Evolutionary conservation across 1,139 yeast genomes (phyloP), one percentile per base, ranked within the genome.

Genomic region (Pichia inconspicua): DNA sequence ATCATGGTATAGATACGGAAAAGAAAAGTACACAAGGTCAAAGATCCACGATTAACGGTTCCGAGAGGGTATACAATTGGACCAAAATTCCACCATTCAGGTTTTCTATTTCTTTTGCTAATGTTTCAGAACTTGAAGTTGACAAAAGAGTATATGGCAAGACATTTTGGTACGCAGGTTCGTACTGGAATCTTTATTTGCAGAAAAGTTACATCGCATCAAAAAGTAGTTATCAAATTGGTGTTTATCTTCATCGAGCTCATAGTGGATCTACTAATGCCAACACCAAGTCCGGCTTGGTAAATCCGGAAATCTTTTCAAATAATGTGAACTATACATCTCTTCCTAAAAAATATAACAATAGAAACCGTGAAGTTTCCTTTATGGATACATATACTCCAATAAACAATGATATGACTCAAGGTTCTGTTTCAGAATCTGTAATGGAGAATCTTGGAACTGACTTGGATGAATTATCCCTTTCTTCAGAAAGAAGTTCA

Each of bases 141-240:
- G 76, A 69, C 19, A 70, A 69, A 53, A 62, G 80, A 41, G 72
- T 73, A 1, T 76, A 75, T 55, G 72, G 77, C 9, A 69, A 72
- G 47, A 71, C 77, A 0, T 65, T 74, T 41, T 76, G 80, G 78
- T 76, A 75, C 54, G 79, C 79, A 11, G 82, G 82, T 0, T 74
- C 80, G 14, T 74, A 71, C 55, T 77, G 82, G 82, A 75, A 74
- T 53, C 60, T 77, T 12, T 77, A 77, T 56, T 64, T 75, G 36
- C 79, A 75, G 51, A 75, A 73, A 51, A 69, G 71, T 35, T 64
- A 63, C 25, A 61, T 65, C 39, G 64, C 67, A 14, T 59, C 62
- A 34, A 72, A 71, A 45, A 67, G 68, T 43, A 68, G 71, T 3
- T 70, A 63, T 51, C 80, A 76, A 53, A 67, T 76, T 56, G 81